Conservation (phyloP, 2,329 filamentous ascomycete species). For the Pseudonectria foliicola region DNA sequence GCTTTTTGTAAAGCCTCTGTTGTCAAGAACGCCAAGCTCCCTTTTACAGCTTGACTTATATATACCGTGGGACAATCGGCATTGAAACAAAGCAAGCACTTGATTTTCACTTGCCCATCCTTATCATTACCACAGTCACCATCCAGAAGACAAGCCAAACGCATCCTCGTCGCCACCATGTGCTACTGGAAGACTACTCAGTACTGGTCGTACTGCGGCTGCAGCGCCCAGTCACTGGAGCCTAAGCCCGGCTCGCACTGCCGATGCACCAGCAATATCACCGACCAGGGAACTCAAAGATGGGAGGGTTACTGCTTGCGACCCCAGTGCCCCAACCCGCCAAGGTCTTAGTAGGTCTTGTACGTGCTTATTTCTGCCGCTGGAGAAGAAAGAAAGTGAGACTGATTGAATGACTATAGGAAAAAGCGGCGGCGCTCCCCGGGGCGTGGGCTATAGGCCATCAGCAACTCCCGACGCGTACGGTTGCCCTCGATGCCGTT, state of each 20-base stretch:
- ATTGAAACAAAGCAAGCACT: too few species aligned
- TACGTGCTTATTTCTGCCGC: constrained; percentile 4
- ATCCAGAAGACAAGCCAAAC: neutral
- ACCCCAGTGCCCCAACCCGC: constrained; percentile 25
- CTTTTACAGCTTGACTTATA: too few species aligned
- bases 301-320: constrained; percentile 29
- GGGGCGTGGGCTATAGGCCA: too few species aligned
- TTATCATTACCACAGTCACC: too few species aligned
- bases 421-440: too few species aligned
- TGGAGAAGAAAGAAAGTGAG: neutral
- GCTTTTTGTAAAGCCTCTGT: too few species aligned
- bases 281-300: constrained; percentile 20
- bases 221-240: constrained; percentile 14
- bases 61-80: too few species aligned
- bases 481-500: too few species aligned
- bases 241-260: constrained; percentile 26
- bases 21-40: too few species aligned
- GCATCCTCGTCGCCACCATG: constrained; percentile 18
- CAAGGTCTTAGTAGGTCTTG: constrained; percentile 17
- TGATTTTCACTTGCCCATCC: too few species aligned
- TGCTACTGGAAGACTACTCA: constrained; percentile 28
- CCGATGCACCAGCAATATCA: constrained; percentile 15
- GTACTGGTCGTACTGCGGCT: constrained; percentile 27
- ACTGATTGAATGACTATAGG: constrained; percentile 6
- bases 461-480: too few species aligned